Base-by-base conservation (phyloP, 345 rosid genomes). In the Boechera stricta region DNA sequence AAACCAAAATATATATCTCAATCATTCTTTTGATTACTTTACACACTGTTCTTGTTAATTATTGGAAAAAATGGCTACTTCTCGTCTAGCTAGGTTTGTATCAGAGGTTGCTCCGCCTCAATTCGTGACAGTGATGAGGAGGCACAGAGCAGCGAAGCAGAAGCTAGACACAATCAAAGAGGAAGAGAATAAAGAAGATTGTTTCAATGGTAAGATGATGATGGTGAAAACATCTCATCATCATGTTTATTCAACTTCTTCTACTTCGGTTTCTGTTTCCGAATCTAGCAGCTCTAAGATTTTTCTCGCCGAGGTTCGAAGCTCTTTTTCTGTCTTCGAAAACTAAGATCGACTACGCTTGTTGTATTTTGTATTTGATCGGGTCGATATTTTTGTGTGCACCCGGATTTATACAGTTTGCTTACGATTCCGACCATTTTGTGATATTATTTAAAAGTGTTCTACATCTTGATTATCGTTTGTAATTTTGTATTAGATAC, bases 71-170 rank as follows among this genome's bases (percentile, higher is more conserved):
- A 91, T 91, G 97, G 94, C 91, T 3, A 91, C 76, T 80, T 82
- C 97, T 0, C 82, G 90, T 60, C 72, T 87, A 13, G 84, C 90
- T 28, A 90, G 87, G 86, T 89, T 91, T 62, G 75, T 87, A 7
- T 79, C 86, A 31, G 97, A 94, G 83, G 94, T 83, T 76, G 96
- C 96, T 39, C 98, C 98, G 2, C 92, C 97, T 4, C 97, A 87
- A 57, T 84, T 85, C 35, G 84, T 89, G 55, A 85, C 75, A 55
- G 93, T 94, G 48, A 83, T 86, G 79, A 85, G 98, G 81, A 84
- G 74, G 31, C 82, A 89, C 47, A 78, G 92, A 63, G 80, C 87
- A 21, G 64, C 70, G 41, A 73, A 72, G 74, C 87, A 85, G 70
- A 82, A 87, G 84, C 36, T 91, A 75, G 97, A 94, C 64, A 90